Conservation (phyloP, 306 rosid genomes). For the Pachyrhizus erosus region DNA sequence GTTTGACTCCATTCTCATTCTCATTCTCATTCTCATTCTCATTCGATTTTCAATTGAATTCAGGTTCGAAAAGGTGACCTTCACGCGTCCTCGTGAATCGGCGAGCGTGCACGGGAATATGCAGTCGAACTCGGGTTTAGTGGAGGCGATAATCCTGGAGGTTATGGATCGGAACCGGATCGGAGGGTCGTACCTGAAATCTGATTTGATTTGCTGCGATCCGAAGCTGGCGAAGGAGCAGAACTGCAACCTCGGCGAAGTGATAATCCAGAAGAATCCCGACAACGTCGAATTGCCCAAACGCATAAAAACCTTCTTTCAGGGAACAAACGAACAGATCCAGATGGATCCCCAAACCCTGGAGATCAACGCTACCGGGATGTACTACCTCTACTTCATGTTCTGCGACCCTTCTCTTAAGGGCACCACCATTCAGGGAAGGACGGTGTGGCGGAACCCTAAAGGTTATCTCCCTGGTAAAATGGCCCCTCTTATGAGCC, state of each 20-base stretch:
- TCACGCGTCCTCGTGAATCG: slow-evolving; percentile 70
- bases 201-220: slow-evolving; percentile 70
- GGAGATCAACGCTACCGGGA: slow-evolving; percentile 68
- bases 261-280: slow-evolving; percentile 63
- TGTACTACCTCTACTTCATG: slow-evolving; percentile 94
- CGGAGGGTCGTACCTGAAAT: slow-evolving; percentile 72
- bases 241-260: slow-evolving; percentile 73
- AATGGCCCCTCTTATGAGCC: slow-evolving; percentile 88
- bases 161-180: slow-evolving; percentile 74
- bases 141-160: slow-evolving; percentile 83
- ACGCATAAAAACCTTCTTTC: slow-evolving; percentile 71
- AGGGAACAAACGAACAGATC: slow-evolving; percentile 52
- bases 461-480: slow-evolving; percentile 88
- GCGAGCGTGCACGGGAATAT: slow-evolving; percentile 54
- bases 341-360: slow-evolving; percentile 49
- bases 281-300: slow-evolving; percentile 60
- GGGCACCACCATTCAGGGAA: slow-evolving; percentile 77
- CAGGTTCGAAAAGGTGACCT: slow-evolving; percentile 75
- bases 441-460: slow-evolving; percentile 90
- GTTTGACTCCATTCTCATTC: not conserved
- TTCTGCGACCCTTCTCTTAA: slow-evolving; percentile 72
- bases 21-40: not conserved
- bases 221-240: slow-evolving; percentile 49
- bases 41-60: not conserved
- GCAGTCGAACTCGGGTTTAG: slow-evolving; percentile 83